These are phyloP conservation scores for Golubevia sp. DNA, from an alignment of 1,284 basidiomycete genomes.

Conservation along the genomic window DNA sequence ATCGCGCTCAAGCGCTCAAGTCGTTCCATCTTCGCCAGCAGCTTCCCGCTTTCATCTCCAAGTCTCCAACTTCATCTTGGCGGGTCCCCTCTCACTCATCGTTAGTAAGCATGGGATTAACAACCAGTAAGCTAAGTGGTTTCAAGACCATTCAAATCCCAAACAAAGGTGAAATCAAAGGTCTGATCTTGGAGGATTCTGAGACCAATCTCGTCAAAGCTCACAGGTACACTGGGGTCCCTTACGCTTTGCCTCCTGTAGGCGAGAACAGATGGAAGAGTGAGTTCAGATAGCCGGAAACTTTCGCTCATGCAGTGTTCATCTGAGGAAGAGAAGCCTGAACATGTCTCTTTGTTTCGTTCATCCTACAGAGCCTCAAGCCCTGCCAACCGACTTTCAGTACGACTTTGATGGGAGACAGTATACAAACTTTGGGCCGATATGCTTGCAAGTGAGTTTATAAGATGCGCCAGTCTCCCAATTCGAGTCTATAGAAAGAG, in stretches of 20 bases:
- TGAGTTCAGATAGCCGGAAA: not conserved
- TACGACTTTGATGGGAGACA: slow-evolving; percentile 15
- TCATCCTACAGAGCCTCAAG: slow-evolving; percentile 9
- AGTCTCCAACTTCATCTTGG: too few relatives aligned
- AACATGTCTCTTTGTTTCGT: too few relatives aligned
- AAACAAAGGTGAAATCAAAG: not conserved
- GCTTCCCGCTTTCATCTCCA: too few relatives aligned
- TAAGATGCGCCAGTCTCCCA: too few relatives aligned
- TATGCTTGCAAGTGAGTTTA: slow-evolving; percentile 18
- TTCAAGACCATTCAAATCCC: not conserved
- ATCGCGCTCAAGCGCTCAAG: too few relatives aligned
- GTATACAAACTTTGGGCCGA: slow-evolving; percentile 13
- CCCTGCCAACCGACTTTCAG: slow-evolving; percentile 12
- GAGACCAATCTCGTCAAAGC: too few relatives aligned
- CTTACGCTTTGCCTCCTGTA: slow-evolving; percentile 26
- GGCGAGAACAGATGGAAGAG: slow-evolving; percentile 22
- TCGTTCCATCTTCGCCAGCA: too few relatives aligned
- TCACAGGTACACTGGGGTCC: slow-evolving; percentile 25
- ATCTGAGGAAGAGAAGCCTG: too few relatives aligned
- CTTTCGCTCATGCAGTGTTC: too few relatives aligned
- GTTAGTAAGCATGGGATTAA: not conserved
- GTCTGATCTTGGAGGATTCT: not conserved
- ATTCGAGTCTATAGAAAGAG: not conserved
- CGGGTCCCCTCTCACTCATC: too few relatives aligned
- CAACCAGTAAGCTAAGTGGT: not conserved